Evolutionary conservation across 495 filamentous ascomycete species (phyloP).

Genomic region (Xylaria sp.): DNA sequence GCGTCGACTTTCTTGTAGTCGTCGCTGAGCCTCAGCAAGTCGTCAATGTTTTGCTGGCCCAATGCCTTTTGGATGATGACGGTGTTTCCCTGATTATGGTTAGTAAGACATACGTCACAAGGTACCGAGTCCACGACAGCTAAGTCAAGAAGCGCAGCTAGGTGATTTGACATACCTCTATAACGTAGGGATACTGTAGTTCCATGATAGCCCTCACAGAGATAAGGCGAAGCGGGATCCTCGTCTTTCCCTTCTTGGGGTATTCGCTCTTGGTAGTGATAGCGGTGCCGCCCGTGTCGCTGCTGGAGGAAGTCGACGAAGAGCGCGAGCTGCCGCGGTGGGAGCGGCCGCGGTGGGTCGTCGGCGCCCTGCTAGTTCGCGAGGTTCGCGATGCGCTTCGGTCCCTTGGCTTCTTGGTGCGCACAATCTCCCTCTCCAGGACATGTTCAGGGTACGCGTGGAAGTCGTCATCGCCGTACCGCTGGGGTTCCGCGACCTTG

Average conservation of each 20-base stretch:
- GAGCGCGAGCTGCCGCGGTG: conserved; percentile 43
- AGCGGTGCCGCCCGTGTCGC: conserved; percentile 45
- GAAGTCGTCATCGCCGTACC: conserved; percentile 72
- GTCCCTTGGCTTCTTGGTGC: conserved; percentile 44
- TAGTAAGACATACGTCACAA: conserved; percentile 32
- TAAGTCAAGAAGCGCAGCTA: background rate
- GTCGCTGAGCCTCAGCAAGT: conserved; percentile 81
- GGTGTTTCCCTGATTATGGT: conserved; percentile 67
- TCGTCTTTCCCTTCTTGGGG: conserved; percentile 86
- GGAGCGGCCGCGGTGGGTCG: conserved; percentile 31
- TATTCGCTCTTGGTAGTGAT: conserved; percentile 60
- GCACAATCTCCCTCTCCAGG: conserved; percentile 56
- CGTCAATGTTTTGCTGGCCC: conserved; percentile 88
- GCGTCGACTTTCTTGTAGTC: conserved; percentile 64
- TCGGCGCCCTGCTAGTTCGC: conserved; percentile 38
- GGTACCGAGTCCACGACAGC: background rate
- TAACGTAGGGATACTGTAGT: conserved; percentile 82
- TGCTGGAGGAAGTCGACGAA: conserved; percentile 56
- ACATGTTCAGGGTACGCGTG: conserved; percentile 64
- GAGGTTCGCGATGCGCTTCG: conserved; percentile 39
- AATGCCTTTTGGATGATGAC: conserved; percentile 82
- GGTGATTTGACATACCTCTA: conserved; percentile 68
- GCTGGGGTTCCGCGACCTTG: conserved; percentile 69
- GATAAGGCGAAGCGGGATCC: conserved; percentile 78
- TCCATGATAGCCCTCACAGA: conserved; percentile 80